These are phyloP conservation scores for Aspergillus brasiliensis DNA, from an alignment of 2,329 filamentous ascomycete species.

Conservation along the genomic window DNA sequence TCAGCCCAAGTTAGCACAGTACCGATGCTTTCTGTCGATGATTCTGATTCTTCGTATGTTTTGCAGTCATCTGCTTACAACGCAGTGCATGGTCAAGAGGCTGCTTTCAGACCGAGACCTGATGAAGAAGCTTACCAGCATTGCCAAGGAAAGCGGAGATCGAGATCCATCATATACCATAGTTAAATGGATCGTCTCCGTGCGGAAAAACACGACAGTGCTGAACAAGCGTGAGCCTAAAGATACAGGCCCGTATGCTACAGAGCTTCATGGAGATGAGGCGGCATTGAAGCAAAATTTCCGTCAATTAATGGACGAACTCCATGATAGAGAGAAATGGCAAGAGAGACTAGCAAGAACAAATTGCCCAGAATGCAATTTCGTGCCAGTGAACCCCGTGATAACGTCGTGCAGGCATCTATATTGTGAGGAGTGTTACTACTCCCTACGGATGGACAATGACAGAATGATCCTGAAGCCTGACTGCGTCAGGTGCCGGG, in stretches of 20 bases:
- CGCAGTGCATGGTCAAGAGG: constrained; percentile 49
- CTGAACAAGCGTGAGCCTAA: neutral
- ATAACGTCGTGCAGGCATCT: constrained; percentile 59
- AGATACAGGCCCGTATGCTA: neutral
- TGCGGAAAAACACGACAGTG: constrained; percentile 13
- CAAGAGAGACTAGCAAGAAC: constrained; percentile 37
- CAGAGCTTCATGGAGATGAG: constrained; percentile 10
- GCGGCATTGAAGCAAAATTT: constrained; percentile 39
- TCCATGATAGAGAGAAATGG: constrained; percentile 36
- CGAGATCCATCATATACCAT: constrained; percentile 21
- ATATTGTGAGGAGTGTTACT: constrained; percentile 56
- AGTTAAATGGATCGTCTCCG: constrained; percentile 32
- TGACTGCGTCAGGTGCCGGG: constrained; percentile 24
- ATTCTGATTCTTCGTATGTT: constrained; percentile 56
- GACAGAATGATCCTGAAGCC: constrained; percentile 28
- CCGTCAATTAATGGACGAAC: constrained; percentile 40
- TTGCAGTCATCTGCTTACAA: constrained; percentile 51
- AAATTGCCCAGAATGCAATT: constrained; percentile 48
- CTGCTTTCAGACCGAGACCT: constrained; percentile 48
- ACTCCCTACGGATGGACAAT: neutral
- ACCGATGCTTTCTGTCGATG: constrained; percentile 49
- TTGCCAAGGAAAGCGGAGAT: constrained; percentile 29
- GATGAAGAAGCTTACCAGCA: constrained; percentile 45
- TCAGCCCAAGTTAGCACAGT: constrained; percentile 27
- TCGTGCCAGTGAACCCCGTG: constrained; percentile 41